Evolutionary conservation across 768 basidiomycete species (phyloP).

Genomic region (Russula abietina): DNA sequence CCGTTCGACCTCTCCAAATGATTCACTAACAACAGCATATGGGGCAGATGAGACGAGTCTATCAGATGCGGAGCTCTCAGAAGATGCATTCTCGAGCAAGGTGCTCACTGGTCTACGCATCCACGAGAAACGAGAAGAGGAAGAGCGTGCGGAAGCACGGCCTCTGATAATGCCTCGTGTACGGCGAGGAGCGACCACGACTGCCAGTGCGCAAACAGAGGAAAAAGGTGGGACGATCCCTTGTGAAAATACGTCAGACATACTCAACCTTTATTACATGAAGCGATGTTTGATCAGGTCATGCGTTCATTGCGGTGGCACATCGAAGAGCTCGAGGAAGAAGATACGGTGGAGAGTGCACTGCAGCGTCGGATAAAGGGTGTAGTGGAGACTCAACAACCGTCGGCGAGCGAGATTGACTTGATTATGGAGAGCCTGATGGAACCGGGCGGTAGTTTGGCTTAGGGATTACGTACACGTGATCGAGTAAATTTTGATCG

Average conservation of each 20-base stretch:
- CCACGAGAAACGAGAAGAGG: conserved; percentile 35
- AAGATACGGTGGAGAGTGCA: conserved; percentile 39
- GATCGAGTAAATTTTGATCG: not conserved
- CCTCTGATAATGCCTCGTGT: conserved; percentile 32
- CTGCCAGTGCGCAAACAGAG: conserved; percentile 26
- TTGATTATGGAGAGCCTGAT: conserved; percentile 40
- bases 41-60: conserved; percentile 41
- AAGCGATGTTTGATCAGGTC: conserved; percentile 37
- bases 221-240: conserved; percentile 34
- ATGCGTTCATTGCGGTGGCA: conserved; percentile 35
- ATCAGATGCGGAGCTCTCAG: conserved; percentile 37
- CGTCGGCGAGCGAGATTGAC: conserved; percentile 37
- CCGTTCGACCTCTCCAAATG: conserved; percentile 42
- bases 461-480: conserved; percentile 5
- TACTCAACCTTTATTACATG: not conserved
- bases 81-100: conserved; percentile 36
- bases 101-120: conserved; percentile 34
- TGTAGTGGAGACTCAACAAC: conserved; percentile 32
- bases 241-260: not conserved
- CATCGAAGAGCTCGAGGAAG: conserved; percentile 39
- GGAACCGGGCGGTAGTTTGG: conserved; percentile 7
- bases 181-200: conserved; percentile 28
- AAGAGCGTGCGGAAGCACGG: conserved; percentile 31
- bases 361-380: conserved; percentile 35
- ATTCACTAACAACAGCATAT: conserved; percentile 44